These are phyloP conservation scores for Eucalyptus marginata DNA, from an alignment of 345 rosid species.

Conservation along the genomic window DNA sequence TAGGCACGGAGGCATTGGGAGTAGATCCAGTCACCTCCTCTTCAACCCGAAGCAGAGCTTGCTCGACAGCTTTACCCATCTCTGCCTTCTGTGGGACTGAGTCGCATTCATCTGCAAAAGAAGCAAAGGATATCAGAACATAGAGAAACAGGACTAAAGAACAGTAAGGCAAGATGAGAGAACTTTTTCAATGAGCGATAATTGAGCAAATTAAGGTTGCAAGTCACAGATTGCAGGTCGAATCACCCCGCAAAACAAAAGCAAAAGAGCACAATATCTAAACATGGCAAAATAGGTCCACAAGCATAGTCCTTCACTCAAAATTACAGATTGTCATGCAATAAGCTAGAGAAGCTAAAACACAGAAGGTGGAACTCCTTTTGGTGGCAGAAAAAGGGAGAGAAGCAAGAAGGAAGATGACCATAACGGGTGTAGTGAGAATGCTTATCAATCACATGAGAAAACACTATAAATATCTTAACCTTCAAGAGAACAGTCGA, in stretches of 20 bases:
- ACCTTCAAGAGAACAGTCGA: conserved; percentile 53
- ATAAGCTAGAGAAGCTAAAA: background rate
- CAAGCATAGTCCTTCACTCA: background rate
- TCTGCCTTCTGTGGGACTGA: background rate
- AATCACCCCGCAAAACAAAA: background rate
- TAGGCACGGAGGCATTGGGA: background rate
- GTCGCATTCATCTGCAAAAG: background rate
- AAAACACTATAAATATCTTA: background rate
- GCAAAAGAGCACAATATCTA: background rate
- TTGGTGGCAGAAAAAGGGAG: background rate
- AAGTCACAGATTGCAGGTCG: background rate
- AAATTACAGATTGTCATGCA: background rate
- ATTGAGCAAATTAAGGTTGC: background rate
- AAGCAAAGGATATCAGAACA: background rate
- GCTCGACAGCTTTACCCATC: background rate
- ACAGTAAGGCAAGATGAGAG: background rate
- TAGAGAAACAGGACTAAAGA: background rate
- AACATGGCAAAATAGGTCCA: background rate
- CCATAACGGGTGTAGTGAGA: background rate
- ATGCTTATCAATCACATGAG: background rate
- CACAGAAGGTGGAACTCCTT: background rate
- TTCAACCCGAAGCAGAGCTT: background rate
- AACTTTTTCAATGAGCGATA: background rate
- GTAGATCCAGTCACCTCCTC: background rate
- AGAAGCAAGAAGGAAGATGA: background rate